Evolutionary conservation across 352 stramenopile species (phyloP), one percentile per base, ranked within the genome.

Genomic region (Phytophthora tentaculata): DNA sequence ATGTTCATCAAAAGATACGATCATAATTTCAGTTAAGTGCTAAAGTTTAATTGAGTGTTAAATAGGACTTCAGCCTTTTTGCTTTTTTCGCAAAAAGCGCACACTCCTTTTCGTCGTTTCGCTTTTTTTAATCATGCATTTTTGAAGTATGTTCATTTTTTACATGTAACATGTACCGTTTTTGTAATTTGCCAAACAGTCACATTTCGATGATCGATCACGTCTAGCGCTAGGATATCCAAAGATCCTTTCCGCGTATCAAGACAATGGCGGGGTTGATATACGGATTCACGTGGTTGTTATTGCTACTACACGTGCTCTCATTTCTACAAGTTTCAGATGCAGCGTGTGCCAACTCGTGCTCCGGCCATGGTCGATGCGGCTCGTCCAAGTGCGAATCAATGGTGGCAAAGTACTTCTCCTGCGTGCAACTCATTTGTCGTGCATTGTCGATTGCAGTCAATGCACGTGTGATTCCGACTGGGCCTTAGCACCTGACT

Each of bases 401-500:
- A 32, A 23, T 51, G 8, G 13, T 39, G 35, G 10, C 39, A 20
- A 24, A 28, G 32, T 35, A 14, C 3, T 55, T 22, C 16, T 39
- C 26, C 19, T 55, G 24, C 0, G 4, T 55, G 29, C 13, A 22
- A 57, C 29, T 48, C 41, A 48, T 17, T 12, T 23, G 1, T 48
- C n/a, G 6, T 48, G n/a, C 41, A 13, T 1, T 48, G 16, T 23
- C n/a, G 12, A 19, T 23, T 60, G 7, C 37, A 92, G 83, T 56
- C 71, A 86, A 56, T 96, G 86, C 51, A 89, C 65, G 4, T 96
- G 88, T 56, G 86, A 92, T 44, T 24, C 71, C 2, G 76, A 76
- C 23, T 96, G 82, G 80, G 74, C 73, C 2, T 63, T 83, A 35
- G 88, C 84, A 0, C 82, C 85, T 1, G 88, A 96, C 54, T 96